These are phyloP conservation scores for Candida frijolesensis DNA, from an alignment of 1,139 yeast species.

Conservation along the genomic window DNA sequence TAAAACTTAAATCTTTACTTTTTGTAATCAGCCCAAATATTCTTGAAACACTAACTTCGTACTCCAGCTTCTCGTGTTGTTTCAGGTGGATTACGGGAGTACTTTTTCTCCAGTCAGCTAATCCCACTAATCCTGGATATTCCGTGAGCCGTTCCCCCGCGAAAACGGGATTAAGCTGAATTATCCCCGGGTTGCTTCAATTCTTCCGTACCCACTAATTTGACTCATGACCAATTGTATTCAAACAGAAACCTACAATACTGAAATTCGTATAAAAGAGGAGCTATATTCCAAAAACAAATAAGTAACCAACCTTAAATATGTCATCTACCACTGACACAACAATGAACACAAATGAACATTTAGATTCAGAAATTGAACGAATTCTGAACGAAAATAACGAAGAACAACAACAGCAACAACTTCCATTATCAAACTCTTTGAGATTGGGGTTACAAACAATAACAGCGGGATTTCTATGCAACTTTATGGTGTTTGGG, in stretches of 20 bases:
- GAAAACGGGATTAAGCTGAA: neutral
- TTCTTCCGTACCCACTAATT: neutral
- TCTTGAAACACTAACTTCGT: neutral
- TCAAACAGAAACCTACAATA: neutral
- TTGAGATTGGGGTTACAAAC: conserved; percentile 13
- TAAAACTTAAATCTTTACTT: neutral
- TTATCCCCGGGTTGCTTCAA: neutral
- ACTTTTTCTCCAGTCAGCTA: no score
- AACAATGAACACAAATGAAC: neutral
- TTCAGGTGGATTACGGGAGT: no score
- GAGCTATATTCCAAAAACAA: no score
- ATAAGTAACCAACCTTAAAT: no score
- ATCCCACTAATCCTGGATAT: neutral
- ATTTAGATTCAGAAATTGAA: neutral
- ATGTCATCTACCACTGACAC: no score
- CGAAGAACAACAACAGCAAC: neutral
- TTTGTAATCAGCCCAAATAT: neutral
- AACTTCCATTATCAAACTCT: neutral
- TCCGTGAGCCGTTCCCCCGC: neutral
- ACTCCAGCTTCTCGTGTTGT: no score
- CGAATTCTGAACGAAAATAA: neutral
- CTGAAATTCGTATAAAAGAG: no score
- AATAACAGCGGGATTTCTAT: conserved; percentile 30
- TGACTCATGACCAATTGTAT: neutral
- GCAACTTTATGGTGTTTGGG: conserved; percentile 37